Percentiles rank a stretch among this genome's conserved stretches.
Evolutionary conservation across 164 flowering plant genomes (phyloP).

Genomic region (Annona cherimola): DNA sequence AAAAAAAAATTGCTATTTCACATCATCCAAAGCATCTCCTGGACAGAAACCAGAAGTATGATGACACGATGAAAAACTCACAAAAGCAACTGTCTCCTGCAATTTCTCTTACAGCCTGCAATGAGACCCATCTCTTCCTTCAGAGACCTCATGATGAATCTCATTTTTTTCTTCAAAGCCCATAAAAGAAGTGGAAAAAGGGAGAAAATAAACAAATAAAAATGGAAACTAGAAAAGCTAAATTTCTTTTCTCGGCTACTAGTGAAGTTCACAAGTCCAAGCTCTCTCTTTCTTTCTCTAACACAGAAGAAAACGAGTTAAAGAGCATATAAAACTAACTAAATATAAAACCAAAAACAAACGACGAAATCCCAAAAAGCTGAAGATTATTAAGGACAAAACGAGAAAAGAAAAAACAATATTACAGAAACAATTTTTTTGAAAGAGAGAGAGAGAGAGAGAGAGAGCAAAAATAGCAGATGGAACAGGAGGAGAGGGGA

Average conservation of each 20-base stretch:
- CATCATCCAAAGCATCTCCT: not conserved
- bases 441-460: conserved; percentile 10
- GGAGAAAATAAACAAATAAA: not conserved
- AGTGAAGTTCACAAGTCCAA: conserved; percentile 7
- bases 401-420: conserved; percentile 11
- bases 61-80: conserved; percentile 1
- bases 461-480: conserved; percentile 2
- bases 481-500: conserved; percentile 19
- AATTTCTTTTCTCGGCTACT: not conserved
- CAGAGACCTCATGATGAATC: conserved; percentile 8
- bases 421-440: conserved; percentile 11
- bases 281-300: conserved; percentile 3
- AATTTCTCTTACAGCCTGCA: conserved; percentile 3
- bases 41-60: conserved; percentile 11
- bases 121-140: conserved; percentile 14
- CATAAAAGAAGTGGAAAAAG: not conserved
- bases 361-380: conserved; percentile 1
- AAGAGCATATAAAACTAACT: conserved; percentile 4
- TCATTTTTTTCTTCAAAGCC: conserved; percentile 7
- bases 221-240: not conserved
- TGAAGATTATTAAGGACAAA: not conserved
- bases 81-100: conserved; percentile 10
- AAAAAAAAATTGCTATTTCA: conserved; percentile 5
- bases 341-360: not conserved
- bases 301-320: conserved; percentile 8